Evolutionary conservation across 1,139 yeast species (phyloP), one percentile per base, ranked within the genome.

Genomic region (Wickerhamiella infanticola): DNA sequence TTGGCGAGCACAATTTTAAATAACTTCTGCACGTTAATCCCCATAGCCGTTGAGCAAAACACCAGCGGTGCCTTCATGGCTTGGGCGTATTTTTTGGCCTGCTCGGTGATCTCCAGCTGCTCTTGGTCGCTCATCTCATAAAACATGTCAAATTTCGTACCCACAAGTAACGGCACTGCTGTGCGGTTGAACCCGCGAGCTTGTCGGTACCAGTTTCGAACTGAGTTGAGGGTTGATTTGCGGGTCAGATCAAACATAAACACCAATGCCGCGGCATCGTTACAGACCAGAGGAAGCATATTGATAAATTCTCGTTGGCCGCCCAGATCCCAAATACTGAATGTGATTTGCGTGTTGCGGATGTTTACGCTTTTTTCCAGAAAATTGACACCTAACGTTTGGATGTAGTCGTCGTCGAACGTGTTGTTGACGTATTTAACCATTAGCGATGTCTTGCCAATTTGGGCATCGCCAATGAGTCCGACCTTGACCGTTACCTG

Each of bases 401-500:
- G 96, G 46, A 88, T 85, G 58, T 90, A 90, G 54, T 79, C 90
- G 58, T 86, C 94, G 59, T 86, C 95, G 60, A 83, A 90, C 40
- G 85, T 77, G 45, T 94, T 94, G 59, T 90, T 96, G 24, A 90
- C 97, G 59, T 90, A 90, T 59, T 90, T 88, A 33, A 88, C 95
- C 98, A 90, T 90, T 48, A 90, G 66, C 7, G 97, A 85, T 0
- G 99, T 90, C 59, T 90, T 90, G 4, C 99, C 99, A n/a, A 90
- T 90, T 58, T 86, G 95, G 1, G 96, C 94, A 62, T 93, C 98
- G 7, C 99, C 99, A 46, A 90, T 79, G 46, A 90, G 74, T 6
- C 97, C 98, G 24, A 90, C 86, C 59, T 90, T 93, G 43, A 90
- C 71, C 8, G 93, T 85, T 38, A 86, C 90, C 51, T 63, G 59